These are phyloP conservation scores for Mycosphaerella arachidis DNA, from an alignment of 2,329 filamentous ascomycete genomes.

Conservation along the genomic window DNA sequence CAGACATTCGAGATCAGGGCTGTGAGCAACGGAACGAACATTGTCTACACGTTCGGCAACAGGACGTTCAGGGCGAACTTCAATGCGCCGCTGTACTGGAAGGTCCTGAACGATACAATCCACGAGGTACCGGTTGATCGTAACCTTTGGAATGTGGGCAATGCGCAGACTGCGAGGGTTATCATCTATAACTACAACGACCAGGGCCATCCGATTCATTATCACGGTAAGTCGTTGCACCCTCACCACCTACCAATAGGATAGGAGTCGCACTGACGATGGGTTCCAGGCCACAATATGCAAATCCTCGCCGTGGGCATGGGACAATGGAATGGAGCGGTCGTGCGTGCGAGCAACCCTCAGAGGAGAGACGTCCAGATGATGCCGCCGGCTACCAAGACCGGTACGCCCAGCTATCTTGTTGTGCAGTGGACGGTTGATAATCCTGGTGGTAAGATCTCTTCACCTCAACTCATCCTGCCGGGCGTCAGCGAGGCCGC, in stretches of 20 bases:
- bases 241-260: too few species aligned
- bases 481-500: too few species aligned
- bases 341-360: slow-evolving; percentile 36
- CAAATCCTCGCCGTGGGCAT: slow-evolving; percentile 39
- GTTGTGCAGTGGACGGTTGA: slow-evolving; percentile 36
- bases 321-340: slow-evolving; percentile 40
- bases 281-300: slow-evolving; percentile 45
- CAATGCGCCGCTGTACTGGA: slow-evolving; percentile 35
- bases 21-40: slow-evolving; percentile 41
- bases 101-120: slow-evolving; percentile 22
- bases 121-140: neutral
- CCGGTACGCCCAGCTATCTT: slow-evolving; percentile 22
- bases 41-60: slow-evolving; percentile 51
- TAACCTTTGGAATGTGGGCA: slow-evolving; percentile 4
- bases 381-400: slow-evolving; percentile 18
- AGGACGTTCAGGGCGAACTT: slow-evolving; percentile 47
- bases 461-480: neutral
- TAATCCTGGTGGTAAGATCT: slow-evolving; percentile 43
- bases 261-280: neutral
- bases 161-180: slow-evolving; percentile 20
- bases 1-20: slow-evolving; percentile 45
- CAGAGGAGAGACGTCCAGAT: slow-evolving; percentile 35
- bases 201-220: slow-evolving; percentile 41
- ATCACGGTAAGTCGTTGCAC: neutral
- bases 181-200: slow-evolving; percentile 37